phyloP scores from a whole-genome alignment of 1,284 basidiomycete species.

The Vanrija pseudolonga region DNA sequence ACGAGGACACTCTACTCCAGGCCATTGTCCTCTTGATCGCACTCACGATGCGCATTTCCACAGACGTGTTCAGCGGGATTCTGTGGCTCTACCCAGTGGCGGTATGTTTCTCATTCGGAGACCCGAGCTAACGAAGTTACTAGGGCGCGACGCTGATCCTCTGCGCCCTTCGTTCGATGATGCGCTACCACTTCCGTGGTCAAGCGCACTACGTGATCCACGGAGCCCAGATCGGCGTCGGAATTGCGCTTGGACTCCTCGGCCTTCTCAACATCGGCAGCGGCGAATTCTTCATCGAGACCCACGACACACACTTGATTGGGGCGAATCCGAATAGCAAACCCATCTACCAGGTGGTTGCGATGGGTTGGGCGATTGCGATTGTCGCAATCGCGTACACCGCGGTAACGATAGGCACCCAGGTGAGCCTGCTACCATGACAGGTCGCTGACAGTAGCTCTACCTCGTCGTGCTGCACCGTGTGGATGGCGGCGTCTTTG shows the following conservation, averaged over 20 bases:
- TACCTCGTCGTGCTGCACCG: too few relatives aligned
- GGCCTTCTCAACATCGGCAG: slow-evolving; percentile 16
- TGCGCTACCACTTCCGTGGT: slow-evolving; percentile 18
- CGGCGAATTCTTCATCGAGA: background rate
- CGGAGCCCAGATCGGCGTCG: slow-evolving; percentile 12
- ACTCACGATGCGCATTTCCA: too few relatives aligned
- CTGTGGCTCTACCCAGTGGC: too few relatives aligned
- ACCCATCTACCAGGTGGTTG: background rate
- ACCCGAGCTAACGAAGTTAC: too few relatives aligned
- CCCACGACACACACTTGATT: too few relatives aligned
- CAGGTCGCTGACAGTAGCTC: too few relatives aligned
- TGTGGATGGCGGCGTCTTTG: too few relatives aligned
- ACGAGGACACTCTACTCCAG: too few relatives aligned
- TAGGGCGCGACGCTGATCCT: slow-evolving; percentile 16
- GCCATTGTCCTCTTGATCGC: too few relatives aligned
- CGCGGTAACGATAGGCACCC: background rate
- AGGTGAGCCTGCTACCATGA: background rate
- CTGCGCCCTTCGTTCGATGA: slow-evolving; percentile 18
- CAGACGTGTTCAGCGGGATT: too few relatives aligned
- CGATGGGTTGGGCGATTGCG: background rate
- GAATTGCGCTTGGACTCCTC: slow-evolving; percentile 15
- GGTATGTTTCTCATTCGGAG: too few relatives aligned
- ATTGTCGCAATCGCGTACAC: background rate
- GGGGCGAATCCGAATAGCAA: background rate
- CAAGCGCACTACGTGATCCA: slow-evolving; percentile 17